These are phyloP conservation scores for Podosphaera fusca DNA, from an alignment of 2,329 filamentous ascomycete genomes.

Conservation along the genomic window DNA sequence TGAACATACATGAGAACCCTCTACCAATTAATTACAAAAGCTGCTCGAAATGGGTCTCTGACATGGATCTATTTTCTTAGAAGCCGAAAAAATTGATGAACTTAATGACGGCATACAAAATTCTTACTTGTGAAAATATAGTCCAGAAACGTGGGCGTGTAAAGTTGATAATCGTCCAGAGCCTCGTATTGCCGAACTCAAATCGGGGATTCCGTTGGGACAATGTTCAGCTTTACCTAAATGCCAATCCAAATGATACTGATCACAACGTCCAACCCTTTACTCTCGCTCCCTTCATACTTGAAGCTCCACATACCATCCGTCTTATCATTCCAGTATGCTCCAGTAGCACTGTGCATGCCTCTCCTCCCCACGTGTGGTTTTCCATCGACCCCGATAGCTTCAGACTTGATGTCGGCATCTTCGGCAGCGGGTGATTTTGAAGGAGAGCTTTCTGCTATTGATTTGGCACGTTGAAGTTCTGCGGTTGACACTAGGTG, in stretches of 20 bases:
- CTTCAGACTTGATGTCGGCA: slow-evolving; percentile 19
- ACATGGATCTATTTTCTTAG: too few species aligned
- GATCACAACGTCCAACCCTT: slow-evolving; percentile 46
- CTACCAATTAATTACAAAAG: too few species aligned
- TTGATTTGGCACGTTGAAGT: slow-evolving; percentile 34
- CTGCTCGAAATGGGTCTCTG: too few species aligned
- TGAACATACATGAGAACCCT: too few species aligned
- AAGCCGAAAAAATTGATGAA: too few species aligned
- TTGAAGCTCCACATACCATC: slow-evolving; percentile 83
- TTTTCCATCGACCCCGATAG: slow-evolving; percentile 35
- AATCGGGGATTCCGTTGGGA: background rate
- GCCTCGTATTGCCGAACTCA: too few species aligned
- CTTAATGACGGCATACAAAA: too few species aligned
- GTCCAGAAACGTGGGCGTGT: too few species aligned
- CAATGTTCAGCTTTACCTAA: slow-evolving; percentile 2
- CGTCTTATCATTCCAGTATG: slow-evolving; percentile 78
- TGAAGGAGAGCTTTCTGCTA: slow-evolving; percentile 8
- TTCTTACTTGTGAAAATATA: too few species aligned
- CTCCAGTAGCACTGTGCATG: slow-evolving; percentile 70
- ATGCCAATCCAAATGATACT: slow-evolving; percentile 50
- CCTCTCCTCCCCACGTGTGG: slow-evolving; percentile 64
- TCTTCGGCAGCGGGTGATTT: background rate
- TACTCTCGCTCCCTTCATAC: slow-evolving; percentile 45
- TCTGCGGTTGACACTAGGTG: slow-evolving; percentile 51
- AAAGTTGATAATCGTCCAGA: too few species aligned